Percentiles rank a stretch among this genome's conserved stretches.
These are phyloP conservation scores for Ophidiomyces ophidiicola DNA, from an alignment of 2,329 filamentous ascomycete genomes.

Conservation along the genomic window DNA sequence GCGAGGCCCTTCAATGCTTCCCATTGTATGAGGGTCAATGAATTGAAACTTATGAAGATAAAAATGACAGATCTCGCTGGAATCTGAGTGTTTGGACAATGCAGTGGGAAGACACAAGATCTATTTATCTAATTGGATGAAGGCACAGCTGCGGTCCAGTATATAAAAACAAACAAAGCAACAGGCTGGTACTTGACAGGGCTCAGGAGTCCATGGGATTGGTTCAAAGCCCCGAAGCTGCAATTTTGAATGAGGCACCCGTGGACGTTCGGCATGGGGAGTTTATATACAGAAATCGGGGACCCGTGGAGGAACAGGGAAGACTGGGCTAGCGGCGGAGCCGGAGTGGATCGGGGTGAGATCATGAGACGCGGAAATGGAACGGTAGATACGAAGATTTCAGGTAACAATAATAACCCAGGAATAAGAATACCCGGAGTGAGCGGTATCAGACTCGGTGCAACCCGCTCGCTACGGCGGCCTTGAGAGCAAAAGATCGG, in stretches of 20 bases:
- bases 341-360: background rate
- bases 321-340: constrained; percentile 8
- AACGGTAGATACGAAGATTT: constrained; percentile 7
- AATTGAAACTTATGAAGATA: constrained; percentile 11
- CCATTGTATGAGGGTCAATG: constrained; percentile 21
- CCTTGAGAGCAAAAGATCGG: background rate
- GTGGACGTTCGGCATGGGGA: background rate
- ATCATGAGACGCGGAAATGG: constrained; percentile 6
- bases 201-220: constrained; percentile 4
- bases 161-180: no score
- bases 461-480: background rate
- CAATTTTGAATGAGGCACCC: background rate
- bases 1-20: constrained; percentile 24
- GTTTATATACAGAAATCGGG: constrained; percentile 5
- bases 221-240: constrained; percentile 2
- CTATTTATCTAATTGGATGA: constrained; percentile 9
- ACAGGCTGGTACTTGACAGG: no score
- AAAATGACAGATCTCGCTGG: background rate
- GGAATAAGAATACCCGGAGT: background rate
- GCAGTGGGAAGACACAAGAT: background rate
- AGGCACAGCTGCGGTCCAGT: no score
- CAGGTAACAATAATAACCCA: background rate
- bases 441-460: no score
- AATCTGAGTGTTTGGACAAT: background rate
- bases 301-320: constrained; percentile 4